Base-by-base conservation (phyloP, 2,329 filamentous ascomycete species). In the Zasmidium angulare region DNA sequence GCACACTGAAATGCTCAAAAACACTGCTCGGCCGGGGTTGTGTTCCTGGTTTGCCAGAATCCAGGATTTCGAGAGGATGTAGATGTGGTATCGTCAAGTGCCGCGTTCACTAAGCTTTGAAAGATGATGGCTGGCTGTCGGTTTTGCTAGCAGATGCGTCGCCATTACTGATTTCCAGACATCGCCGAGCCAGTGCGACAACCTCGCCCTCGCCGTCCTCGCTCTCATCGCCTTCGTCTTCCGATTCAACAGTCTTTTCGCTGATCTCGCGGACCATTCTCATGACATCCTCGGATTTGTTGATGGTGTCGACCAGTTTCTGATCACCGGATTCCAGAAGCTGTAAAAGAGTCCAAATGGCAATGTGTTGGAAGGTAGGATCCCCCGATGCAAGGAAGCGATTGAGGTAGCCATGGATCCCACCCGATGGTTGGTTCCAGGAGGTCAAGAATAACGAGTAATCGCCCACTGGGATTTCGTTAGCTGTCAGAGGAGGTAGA, bases 331-430 rank as follows among this genome's bases (percentile, higher is more conserved):
- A 97, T 77, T 99, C 95, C 53, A 99, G 87, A 3, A 99, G 84
- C 73, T 99, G 95, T 2, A 99, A 84, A 50, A 99, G 79, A 1
- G 95, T 99, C 95, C 95, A 99, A 64, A 98, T 96, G 53, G 95
- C 95, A 72, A 99, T 99, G 74, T 99, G 95, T 77, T 99, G 95
- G 82, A 99, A 99, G 0, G 95, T 99, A 0, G 95, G 88, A 72
- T 99, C 95, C 46, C 93, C 93, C 64, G 92, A 97, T 48, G 90
- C 90, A 19, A 99, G 83, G 81, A 99, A 99, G 56, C 93, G 88
- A 69, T 88, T 90, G 36, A 99, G 83, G 72, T 99, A 99, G 55
- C 95, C 95, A 72, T 97, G 93, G 62, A 99, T 96, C 49, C 95
- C 95, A 49, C 92, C 95, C 62, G 91, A 89, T 1, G 95, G 95